A percentile compares a stretch with the other conserved stretches of the same genome.
These are phyloP conservation scores for Cubamyces lactineus DNA, from an alignment of 768 basidiomycete species.

Conservation along the genomic window DNA sequence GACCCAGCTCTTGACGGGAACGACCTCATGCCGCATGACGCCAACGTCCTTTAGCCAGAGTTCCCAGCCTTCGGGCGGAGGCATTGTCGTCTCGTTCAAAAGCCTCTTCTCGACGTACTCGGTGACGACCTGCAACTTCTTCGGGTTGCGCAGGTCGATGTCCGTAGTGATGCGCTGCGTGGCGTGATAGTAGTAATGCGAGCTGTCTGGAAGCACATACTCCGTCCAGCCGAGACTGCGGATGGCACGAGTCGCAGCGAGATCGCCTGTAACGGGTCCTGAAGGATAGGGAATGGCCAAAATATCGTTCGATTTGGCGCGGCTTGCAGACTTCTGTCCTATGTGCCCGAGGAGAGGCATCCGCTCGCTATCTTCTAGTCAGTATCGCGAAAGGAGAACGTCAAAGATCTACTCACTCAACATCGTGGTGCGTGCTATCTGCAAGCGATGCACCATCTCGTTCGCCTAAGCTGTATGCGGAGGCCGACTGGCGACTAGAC, in stretches of 20 bases:
- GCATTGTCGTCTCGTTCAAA: slow-evolving; percentile 36
- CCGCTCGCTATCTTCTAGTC: slow-evolving; percentile 46
- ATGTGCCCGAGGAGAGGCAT: slow-evolving; percentile 52
- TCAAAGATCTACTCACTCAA: slow-evolving; percentile 20
- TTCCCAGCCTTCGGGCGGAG: slow-evolving; percentile 51
- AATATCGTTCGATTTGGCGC: slow-evolving; percentile 21
- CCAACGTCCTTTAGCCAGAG: slow-evolving; percentile 61
- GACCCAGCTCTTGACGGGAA: slow-evolving; percentile 59
- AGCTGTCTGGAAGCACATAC: slow-evolving; percentile 73
- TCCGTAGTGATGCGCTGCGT: slow-evolving; percentile 69
- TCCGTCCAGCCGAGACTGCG: slow-evolving; percentile 73
- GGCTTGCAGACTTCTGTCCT: slow-evolving; percentile 29
- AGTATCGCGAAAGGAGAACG: not conserved
- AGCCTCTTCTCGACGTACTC: slow-evolving; percentile 45
- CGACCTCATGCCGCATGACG: slow-evolving; percentile 38
- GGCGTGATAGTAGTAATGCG: slow-evolving; percentile 71
- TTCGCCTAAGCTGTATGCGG: slow-evolving; percentile 27
- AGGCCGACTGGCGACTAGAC: slow-evolving; percentile 20
- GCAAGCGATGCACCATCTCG: slow-evolving; percentile 15
- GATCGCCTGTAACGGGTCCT: slow-evolving; percentile 25
- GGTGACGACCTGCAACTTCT: slow-evolving; percentile 52
- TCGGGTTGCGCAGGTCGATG: slow-evolving; percentile 59
- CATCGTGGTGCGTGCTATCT: slow-evolving; percentile 17
- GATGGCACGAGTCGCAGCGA: slow-evolving; percentile 30
- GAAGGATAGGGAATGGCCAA: slow-evolving; percentile 28